Conservation (phyloP, 1,284 basidiomycete species). For the Phylloboletellus chloephorus region DNA sequence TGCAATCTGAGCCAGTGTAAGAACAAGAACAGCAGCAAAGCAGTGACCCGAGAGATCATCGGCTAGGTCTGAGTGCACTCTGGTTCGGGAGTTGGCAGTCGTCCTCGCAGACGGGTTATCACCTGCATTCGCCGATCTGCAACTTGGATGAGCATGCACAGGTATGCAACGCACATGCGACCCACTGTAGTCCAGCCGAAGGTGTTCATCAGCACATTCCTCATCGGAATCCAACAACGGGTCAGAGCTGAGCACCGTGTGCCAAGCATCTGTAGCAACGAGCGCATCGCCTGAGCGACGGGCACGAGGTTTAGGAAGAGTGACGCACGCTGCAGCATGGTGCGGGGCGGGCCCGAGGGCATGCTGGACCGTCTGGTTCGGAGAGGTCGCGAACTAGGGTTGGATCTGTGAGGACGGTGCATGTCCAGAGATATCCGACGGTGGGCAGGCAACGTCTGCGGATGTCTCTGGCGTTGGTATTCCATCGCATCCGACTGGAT, state of each 20-base stretch:
- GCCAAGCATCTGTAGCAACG: conserved; percentile 54
- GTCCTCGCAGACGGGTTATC: conserved; percentile 50
- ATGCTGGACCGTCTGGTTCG: conserved; percentile 24
- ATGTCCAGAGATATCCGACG: conserved; percentile 28
- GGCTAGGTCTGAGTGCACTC: conserved; percentile 20
- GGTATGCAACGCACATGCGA: conserved; percentile 17
- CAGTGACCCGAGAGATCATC: no score
- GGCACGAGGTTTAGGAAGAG: conserved; percentile 1
- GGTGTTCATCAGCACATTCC: conserved; percentile 58
- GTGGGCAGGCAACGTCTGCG: conserved; percentile 22
- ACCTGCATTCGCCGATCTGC: conserved; percentile 53
- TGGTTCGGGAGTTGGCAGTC: conserved; percentile 42
- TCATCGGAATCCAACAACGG: conserved; percentile 69
- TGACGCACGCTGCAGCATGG: conserved; percentile 50
- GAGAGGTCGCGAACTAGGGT: conserved; percentile 20
- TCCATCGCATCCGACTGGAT: conserved; percentile 23
- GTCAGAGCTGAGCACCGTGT: conserved; percentile 54
- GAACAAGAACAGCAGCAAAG: no score
- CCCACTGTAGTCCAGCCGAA: conserved; percentile 60
- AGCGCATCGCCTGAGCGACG: conserved; percentile 51
- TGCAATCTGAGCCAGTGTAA: no score
- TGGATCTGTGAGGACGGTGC: conserved; percentile 25
- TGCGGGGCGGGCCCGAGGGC: conserved; percentile 29
- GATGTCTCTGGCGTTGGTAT: conserved; percentile 25
- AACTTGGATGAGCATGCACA: conserved; percentile 10